Evolutionary conservation across 345 rosid species (phyloP).

Genomic region (Populus deltoides): DNA sequence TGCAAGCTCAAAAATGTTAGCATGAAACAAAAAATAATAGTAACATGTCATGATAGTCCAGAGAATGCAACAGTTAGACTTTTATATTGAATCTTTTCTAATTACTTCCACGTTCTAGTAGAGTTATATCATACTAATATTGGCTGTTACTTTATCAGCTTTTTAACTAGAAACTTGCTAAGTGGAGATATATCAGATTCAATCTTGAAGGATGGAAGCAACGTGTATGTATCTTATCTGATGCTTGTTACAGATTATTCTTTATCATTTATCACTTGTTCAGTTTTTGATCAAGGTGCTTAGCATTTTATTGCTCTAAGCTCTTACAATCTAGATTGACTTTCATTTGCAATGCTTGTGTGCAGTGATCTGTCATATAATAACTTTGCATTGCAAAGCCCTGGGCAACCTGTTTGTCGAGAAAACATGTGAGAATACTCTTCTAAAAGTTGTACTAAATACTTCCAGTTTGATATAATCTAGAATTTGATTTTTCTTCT

Average conservation of each 20-base stretch:
- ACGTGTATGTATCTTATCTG: constrained; percentile 31
- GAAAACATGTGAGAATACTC: constrained; percentile 35
- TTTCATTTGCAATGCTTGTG: constrained; percentile 9
- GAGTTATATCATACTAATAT: not conserved
- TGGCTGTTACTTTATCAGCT: constrained; percentile 23
- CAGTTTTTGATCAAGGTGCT: not conserved
- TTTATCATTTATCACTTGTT: not conserved
- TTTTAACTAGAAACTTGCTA: constrained; percentile 36
- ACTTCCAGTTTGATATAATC: not conserved
- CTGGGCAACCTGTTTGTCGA: constrained; percentile 35
- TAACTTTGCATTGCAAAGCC: constrained; percentile 35
- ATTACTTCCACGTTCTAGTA: not conserved
- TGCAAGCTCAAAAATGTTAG: not conserved
- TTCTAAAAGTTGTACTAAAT: not conserved
- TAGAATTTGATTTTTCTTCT: constrained; percentile 8
- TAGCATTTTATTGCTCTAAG: not conserved
- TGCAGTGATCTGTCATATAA: constrained; percentile 59
- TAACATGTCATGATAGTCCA: not conserved
- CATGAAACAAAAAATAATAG: not conserved
- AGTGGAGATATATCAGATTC: constrained; percentile 38
- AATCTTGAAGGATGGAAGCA: constrained; percentile 34
- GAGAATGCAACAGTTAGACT: not conserved
- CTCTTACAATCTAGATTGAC: not conserved
- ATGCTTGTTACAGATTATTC: constrained; percentile 9
- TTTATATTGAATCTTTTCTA: not conserved